Evolutionary conservation across 2,329 filamentous ascomycete genomes (phyloP).

Genomic region (Nothopassalora personata): DNA sequence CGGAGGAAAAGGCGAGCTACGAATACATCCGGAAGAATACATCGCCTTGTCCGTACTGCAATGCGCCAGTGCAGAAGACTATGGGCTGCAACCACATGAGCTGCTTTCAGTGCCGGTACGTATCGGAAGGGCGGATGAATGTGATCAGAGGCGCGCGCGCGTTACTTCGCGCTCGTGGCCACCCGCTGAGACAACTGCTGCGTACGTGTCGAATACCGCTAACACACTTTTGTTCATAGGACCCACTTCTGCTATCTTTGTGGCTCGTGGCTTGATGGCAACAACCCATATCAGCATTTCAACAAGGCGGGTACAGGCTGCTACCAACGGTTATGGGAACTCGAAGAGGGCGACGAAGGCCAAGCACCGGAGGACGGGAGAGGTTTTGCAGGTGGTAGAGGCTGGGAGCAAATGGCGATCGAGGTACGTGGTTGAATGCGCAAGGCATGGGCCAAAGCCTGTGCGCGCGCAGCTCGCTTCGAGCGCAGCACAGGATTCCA

Average conservation of each 20-base stretch:
- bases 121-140: no score
- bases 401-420: constrained; percentile 40
- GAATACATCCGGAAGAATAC: constrained; percentile 79
- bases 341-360: constrained; percentile 69
- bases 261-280: constrained; percentile 73
- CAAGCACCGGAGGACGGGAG: constrained; percentile 35
- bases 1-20: constrained; percentile 78
- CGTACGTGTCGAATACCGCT: no score
- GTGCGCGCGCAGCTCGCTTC: no score
- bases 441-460: no score
- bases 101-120: constrained; percentile 69
- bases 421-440: constrained; percentile 14
- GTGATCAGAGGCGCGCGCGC: no score
- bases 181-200: no score
- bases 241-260: constrained; percentile 96
- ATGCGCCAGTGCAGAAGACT: constrained; percentile 78
- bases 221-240: not conserved
- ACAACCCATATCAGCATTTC: constrained; percentile 84
- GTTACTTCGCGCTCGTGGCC: no score
- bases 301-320: constrained; percentile 65
- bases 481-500: no score
- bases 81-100: constrained; percentile 97
- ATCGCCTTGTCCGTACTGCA: constrained; percentile 83
- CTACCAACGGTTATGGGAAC: constrained; percentile 83
- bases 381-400: constrained; percentile 39